These are phyloP conservation scores for Eutrema heterophyllum DNA, from an alignment of 345 rosid species.

Conservation along the genomic window DNA sequence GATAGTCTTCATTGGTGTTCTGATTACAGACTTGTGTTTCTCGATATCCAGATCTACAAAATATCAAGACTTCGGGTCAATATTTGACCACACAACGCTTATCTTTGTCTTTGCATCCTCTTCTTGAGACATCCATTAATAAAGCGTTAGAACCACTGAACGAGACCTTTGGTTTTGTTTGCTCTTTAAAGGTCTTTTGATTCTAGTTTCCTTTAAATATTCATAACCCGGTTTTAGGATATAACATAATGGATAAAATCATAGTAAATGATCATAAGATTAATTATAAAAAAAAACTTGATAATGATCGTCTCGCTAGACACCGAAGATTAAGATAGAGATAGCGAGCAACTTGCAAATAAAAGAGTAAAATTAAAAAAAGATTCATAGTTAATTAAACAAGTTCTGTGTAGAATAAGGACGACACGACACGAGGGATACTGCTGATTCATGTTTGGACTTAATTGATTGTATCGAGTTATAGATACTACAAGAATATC, in stretches of 20 bases:
- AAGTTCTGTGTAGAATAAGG: too few relatives aligned
- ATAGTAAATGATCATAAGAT: neutral
- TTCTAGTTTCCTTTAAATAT: neutral
- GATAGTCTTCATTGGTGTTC: constrained; percentile 16
- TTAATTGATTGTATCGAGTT: neutral
- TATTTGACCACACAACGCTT: constrained; percentile 13
- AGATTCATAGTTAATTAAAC: too few relatives aligned
- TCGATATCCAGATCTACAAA: constrained; percentile 10
- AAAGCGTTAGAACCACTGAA: neutral
- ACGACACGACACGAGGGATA: constrained; percentile 2
- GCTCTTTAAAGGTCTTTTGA: neutral
- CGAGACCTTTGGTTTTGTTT: neutral
- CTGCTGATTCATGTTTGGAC: neutral
- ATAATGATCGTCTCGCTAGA: neutral
- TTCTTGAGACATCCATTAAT: neutral
- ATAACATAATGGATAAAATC: neutral
- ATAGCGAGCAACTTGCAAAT: neutral
- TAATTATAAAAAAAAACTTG: neutral
- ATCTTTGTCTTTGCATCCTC: neutral
- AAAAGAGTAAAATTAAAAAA: neutral
- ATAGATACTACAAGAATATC: neutral
- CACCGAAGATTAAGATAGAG: neutral
- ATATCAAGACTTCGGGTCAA: constrained; percentile 13
- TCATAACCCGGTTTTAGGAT: neutral
- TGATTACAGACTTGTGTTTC: neutral